Evolutionary conservation across 306 rosid genomes (phyloP), one percentile per base, ranked within the genome.

Genomic region (Rosa rugosa): DNA sequence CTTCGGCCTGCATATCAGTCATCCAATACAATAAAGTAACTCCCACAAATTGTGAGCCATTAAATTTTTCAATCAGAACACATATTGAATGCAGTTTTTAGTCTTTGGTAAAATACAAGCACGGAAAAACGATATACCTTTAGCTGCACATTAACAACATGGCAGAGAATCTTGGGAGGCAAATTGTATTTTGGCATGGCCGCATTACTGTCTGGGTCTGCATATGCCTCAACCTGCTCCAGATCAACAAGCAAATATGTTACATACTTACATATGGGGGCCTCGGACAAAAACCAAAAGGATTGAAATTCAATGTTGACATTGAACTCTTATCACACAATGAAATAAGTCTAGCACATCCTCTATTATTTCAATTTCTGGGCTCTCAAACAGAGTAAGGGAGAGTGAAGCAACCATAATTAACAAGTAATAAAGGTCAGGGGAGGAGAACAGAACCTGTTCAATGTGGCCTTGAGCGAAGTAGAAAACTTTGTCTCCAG

Each of bases 391-490:
- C 45, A 72, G 9, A 72, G 18, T 0, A 59, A 59, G 65, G 11
- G 13, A 45, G 41, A 25, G 3, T 23, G 4, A 12, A 49, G 25
- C 27, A 50, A 20, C n/a, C 66, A 51, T 12, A 27, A 69, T 62
- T 25, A 53, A 69, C 23, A 62, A 22, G 77, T 46, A 65, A 68
- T 5, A 18, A 2, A 31, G 54, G 8, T 68, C 47, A 69, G 36
- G 36, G 36, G 36, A 80, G 77, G 46, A 41, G 16, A 31, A 31
- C 36, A 31, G 65, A 80, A 90, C 97, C 96, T 92, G 97, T 72
- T 92, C 97, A 64, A 83, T 59, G 57, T 92, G 93, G 40, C 97
- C 96, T 56, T 92, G 97, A 13, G 92, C 89, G 16, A 85, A 87
- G 86, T 90, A 92, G 49, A 57, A 68, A 54, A 89, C 91, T 67